A percentile compares a stretch with the other conserved stretches of the same genome.
These are phyloP conservation scores for Mollisiaceae sp. DNA, from an alignment of 2,329 filamentous ascomycete species.

Conservation along the genomic window DNA sequence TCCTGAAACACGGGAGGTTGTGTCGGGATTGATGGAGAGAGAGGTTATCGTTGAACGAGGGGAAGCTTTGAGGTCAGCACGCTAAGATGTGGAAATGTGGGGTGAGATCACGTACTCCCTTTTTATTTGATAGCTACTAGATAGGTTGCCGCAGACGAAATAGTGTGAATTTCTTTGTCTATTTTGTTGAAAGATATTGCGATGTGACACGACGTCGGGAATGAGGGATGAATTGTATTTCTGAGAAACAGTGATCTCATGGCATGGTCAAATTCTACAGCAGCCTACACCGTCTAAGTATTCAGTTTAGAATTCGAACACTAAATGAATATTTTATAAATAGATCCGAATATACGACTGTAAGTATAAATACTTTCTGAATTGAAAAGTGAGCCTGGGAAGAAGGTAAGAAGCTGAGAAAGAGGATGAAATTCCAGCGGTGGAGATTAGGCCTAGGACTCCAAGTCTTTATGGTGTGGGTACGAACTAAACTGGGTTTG, in stretches of 20 bases:
- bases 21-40: background rate
- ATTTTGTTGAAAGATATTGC: no score
- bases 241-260: no score
- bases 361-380: no score
- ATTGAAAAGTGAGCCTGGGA: background rate
- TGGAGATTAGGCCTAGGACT: background rate
- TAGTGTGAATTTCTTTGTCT: no score
- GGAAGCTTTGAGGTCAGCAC: background rate
- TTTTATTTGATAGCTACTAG: background rate
- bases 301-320: no score
- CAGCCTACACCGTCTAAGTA: no score
- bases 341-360: no score
- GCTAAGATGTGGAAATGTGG: background rate
- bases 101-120: background rate
- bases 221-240: no score
- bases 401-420: background rate
- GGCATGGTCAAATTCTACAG: no score
- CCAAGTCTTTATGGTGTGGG: background rate
- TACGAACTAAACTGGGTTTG: background rate
- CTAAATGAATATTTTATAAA: no score
- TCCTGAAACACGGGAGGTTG: background rate
- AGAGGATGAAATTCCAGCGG: background rate
- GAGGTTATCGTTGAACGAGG: background rate
- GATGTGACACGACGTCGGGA: no score
- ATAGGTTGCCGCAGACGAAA: no score